These are phyloP conservation scores for Colletotrichum paranaense DNA, from an alignment of 2,329 filamentous ascomycete genomes.

Conservation along the genomic window DNA sequence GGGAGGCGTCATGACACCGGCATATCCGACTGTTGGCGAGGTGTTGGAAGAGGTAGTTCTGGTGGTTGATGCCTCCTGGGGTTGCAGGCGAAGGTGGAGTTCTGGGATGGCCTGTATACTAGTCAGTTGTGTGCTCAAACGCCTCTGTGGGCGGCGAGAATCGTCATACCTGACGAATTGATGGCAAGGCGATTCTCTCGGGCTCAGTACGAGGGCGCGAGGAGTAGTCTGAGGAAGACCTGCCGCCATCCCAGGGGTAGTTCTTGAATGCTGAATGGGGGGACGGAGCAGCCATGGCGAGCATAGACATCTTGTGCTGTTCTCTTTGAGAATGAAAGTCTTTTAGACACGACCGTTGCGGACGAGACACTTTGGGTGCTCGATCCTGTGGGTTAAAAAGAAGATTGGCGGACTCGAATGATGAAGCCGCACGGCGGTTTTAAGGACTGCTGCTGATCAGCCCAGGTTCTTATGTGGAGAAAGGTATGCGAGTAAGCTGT, in stretches of 20 bases:
- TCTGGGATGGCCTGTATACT: constrained; percentile 57
- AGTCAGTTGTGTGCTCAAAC: constrained; percentile 21
- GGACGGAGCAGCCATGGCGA: constrained; percentile 58
- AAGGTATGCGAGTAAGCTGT: background rate
- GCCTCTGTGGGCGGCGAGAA: background rate
- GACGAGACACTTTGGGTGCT: constrained; percentile 41
- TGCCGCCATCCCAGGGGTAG: constrained; percentile 51
- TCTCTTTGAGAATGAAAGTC: constrained; percentile 40
- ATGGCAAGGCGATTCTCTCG: constrained; percentile 59
- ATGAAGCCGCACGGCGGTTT: constrained; percentile 38
- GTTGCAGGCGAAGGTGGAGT: constrained; percentile 49
- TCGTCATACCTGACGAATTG: constrained; percentile 63
- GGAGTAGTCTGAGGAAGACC: constrained; percentile 46
- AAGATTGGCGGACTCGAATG: constrained; percentile 35
- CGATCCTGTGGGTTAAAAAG: constrained; percentile 52
- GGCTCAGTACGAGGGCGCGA: constrained; percentile 50
- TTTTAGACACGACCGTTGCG: constrained; percentile 26
- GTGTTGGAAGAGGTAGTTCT: constrained; percentile 48
- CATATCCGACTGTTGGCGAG: constrained; percentile 46
- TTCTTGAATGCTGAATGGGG: constrained; percentile 54
- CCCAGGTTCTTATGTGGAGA: background rate
- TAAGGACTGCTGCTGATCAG: constrained; percentile 25
- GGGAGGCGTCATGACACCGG: constrained; percentile 50
- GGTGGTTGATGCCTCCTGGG: constrained; percentile 42
- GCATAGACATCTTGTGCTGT: constrained; percentile 59